Percentiles rank a stretch among this genome's conserved stretches.
Evolutionary conservation across 768 basidiomycete genomes (phyloP).

Genomic region (Harrya chromipes): DNA sequence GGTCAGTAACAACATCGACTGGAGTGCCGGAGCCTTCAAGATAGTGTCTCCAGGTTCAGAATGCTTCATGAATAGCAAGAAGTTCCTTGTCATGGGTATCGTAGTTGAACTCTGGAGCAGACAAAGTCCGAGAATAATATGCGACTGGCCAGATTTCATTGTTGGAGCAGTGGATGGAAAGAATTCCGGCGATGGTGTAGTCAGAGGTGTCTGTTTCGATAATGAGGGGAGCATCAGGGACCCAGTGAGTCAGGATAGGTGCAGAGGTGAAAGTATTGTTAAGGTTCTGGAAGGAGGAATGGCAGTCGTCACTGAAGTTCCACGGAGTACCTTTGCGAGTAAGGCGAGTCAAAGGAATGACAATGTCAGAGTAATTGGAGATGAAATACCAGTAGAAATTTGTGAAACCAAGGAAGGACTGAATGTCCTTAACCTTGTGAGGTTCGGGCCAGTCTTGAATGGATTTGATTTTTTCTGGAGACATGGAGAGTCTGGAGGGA

Average conservation of each 20-base stretch:
- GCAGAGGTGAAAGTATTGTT: neutral
- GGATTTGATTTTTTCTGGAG: no score
- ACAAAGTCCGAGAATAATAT: neutral
- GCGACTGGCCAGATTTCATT: neutral
- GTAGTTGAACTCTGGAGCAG: neutral
- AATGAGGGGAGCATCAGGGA: neutral
- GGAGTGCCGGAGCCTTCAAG: neutral
- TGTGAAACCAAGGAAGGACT: no score
- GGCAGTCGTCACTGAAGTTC: no score
- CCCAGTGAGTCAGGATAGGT: neutral
- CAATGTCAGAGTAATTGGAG: no score
- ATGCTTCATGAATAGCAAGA: no score
- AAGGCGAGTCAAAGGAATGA: no score
- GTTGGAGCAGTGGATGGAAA: neutral
- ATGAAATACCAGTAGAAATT: no score
- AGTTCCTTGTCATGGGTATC: neutral
- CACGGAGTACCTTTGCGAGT: no score
- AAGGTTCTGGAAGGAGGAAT: neutral
- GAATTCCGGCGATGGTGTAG: neutral
- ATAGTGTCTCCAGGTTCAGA: neutral
- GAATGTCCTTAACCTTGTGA: no score
- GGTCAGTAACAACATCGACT: no score
- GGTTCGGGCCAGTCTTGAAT: no score
- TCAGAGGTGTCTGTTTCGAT: neutral
- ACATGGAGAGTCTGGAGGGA: no score